Evolutionary conservation across 805 yeast genomes (phyloP), one percentile per base, ranked within the genome.

Genomic region (Barnettozyma pratensis): DNA sequence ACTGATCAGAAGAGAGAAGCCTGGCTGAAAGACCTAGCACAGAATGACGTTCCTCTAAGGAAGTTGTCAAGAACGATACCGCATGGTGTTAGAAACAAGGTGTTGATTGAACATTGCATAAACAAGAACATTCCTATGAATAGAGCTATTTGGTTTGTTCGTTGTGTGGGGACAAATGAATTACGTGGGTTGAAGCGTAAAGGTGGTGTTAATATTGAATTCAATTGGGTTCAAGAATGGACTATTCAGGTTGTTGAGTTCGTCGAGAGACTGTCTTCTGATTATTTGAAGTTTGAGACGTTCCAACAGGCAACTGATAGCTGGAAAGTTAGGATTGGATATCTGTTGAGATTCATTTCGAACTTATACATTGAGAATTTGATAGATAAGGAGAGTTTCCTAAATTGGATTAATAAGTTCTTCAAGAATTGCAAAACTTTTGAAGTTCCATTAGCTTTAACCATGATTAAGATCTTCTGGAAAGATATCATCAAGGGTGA

Each of bases 101-200:
- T 76, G 1, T 70, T 92, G 19, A 62, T 92, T 4, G 97, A 90
- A 53, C 87, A 83, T 51, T 76, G 95, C 54, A 76, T 85, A 51
- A 59, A 69, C 27, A 82, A 83, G 59, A 68, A 70, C 34, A 82
- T 92, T 0, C 97, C 98, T 0, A 69, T 85, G 2, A 62, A 77
- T n/a, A 71, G 97, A 51, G 96, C 97, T 0, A 65, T 92, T 2
- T 92, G 99, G 99, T 76, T 94, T 51, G 85, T 92, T 4, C 80
- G 87, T 54, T 88, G 97, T 64, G 88, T 91, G 3, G 82, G 91
- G 27, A 82, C 87, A 10, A 86, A 90, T 53, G 96, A 89, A 57
- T 71, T 81, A 34, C 64, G 86, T 29, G 80, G 79, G 12, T 58
- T 82, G 42, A 77, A 75, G 52, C 66, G 87, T 40, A 80, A 77